A percentile compares a stretch with the other conserved stretches of the same genome.
These are phyloP conservation scores for Calonectria henricotiae DNA, from an alignment of 2,329 filamentous ascomycete species.

Conservation along the genomic window DNA sequence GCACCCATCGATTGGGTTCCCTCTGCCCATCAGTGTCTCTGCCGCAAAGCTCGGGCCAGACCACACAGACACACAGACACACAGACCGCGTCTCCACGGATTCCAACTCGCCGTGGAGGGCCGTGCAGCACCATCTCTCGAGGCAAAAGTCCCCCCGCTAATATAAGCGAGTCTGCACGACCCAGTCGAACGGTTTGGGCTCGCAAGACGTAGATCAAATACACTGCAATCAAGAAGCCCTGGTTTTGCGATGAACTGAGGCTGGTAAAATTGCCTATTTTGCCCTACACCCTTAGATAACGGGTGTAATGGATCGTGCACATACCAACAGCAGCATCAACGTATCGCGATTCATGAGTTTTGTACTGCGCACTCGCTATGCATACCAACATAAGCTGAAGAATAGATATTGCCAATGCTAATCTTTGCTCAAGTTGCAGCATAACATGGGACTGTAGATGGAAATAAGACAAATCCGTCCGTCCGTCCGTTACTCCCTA, in stretches of 20 bases:
- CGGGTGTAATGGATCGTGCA: no score
- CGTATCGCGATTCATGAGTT: no score
- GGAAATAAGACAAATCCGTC: no score
- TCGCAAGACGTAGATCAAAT: not conserved
- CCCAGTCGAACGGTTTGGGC: not conserved
- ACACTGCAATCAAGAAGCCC: not conserved
- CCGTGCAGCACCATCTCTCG: not conserved
- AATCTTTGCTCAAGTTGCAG: no score
- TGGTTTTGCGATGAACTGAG: not conserved
- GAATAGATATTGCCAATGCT: no score
- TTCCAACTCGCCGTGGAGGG: not conserved
- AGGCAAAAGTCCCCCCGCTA: not conserved
- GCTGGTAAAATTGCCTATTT: no score
- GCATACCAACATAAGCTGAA: no score
- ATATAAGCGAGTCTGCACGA: not conserved
- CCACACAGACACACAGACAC: not conserved
- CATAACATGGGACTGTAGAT: no score
- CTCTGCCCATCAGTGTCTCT: not conserved
- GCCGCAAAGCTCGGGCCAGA: not conserved
- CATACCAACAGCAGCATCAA: no score
- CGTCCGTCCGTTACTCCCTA: no score
- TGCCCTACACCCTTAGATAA: no score
- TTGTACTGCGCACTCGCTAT: no score
- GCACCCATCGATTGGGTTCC: not conserved
- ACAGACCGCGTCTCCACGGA: not conserved